A percentile compares a stretch with the other conserved stretches of the same genome.
These are phyloP conservation scores for Fusarium heterosporum DNA, from an alignment of 2,329 filamentous ascomycete species.

Conservation along the genomic window DNA sequence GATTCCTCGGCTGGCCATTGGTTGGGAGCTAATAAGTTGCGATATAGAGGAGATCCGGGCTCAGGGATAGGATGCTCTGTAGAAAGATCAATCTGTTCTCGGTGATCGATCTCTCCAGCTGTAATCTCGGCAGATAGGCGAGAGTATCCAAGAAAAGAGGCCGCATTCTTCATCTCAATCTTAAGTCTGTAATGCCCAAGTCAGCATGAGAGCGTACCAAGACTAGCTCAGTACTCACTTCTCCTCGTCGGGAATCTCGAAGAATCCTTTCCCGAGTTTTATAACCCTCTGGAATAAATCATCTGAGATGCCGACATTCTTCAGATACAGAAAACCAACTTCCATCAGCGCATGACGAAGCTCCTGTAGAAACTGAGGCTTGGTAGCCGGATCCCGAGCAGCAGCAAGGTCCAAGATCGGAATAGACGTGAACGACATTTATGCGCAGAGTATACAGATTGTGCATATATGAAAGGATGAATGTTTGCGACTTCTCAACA, in stretches of 20 bases:
- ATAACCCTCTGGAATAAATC: conserved; percentile 74
- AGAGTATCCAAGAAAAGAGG: conserved; percentile 78
- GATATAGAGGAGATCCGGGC: conserved; percentile 73
- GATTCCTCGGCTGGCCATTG: conserved; percentile 78
- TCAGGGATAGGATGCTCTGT: conserved; percentile 78
- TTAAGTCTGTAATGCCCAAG: conserved; percentile 61
- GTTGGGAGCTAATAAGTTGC: conserved; percentile 80
- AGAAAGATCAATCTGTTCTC: conserved; percentile 88
- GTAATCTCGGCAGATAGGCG: conserved; percentile 76
- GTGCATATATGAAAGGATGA: not conserved
- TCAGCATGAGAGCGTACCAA: not conserved
- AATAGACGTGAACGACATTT: conserved; percentile 78
- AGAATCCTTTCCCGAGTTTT: conserved; percentile 76
- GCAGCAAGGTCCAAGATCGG: conserved; percentile 81
- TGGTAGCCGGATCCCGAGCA: conserved; percentile 72
- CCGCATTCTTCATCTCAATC: conserved; percentile 79
- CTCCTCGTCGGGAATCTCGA: conserved; percentile 79
- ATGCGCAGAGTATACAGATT: not conserved
- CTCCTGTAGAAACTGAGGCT: conserved; percentile 76
- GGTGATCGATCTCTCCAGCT: conserved; percentile 79
- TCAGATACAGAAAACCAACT: conserved; percentile 89
- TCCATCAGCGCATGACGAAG: conserved; percentile 82
- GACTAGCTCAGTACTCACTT: conserved; percentile 64
- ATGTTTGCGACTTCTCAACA: conserved; percentile 25
- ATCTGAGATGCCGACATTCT: conserved; percentile 79